Evolutionary conservation across 129 eudicot species (phyloP).

Genomic region (Flaveria ramosissima): DNA sequence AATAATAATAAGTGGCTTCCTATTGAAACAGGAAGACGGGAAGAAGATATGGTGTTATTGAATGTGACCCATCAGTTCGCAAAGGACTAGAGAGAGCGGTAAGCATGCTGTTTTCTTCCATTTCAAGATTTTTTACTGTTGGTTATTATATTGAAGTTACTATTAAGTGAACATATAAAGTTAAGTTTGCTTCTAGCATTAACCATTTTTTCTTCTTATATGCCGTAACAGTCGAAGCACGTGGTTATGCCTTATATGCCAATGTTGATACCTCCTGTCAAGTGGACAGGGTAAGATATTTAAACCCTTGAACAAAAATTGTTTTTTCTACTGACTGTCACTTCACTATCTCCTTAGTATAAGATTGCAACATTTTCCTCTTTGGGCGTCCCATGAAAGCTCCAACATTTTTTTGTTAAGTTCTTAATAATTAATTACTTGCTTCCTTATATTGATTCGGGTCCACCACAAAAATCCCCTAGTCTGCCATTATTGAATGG

Average conservation of each 20-base stretch:
- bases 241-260: constrained; percentile 97
- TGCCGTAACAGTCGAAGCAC: constrained; percentile 71
- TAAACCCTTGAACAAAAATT: constrained; percentile 5
- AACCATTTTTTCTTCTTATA: neutral
- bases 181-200: neutral
- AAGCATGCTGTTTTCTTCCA: constrained; percentile 29
- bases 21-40: constrained; percentile 47
- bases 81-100: constrained; percentile 86
- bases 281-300: constrained; percentile 86
- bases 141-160: constrained; percentile 20
- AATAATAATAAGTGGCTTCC: constrained; percentile 1
- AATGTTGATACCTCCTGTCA: constrained; percentile 93
- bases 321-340: neutral
- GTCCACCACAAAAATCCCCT: constrained; percentile 13
- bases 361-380: constrained; percentile 13
- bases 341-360: neutral
- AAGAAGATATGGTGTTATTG: constrained; percentile 81
- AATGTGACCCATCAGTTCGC: constrained; percentile 80
- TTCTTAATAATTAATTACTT: neutral
- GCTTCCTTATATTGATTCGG: neutral
- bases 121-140: neutral
- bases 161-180: neutral
- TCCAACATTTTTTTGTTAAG: neutral
- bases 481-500: neutral
- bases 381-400: constrained; percentile 12